Evolutionary conservation across 257 asterid genomes (phyloP).

Genomic region (Mentha longifolia): DNA sequence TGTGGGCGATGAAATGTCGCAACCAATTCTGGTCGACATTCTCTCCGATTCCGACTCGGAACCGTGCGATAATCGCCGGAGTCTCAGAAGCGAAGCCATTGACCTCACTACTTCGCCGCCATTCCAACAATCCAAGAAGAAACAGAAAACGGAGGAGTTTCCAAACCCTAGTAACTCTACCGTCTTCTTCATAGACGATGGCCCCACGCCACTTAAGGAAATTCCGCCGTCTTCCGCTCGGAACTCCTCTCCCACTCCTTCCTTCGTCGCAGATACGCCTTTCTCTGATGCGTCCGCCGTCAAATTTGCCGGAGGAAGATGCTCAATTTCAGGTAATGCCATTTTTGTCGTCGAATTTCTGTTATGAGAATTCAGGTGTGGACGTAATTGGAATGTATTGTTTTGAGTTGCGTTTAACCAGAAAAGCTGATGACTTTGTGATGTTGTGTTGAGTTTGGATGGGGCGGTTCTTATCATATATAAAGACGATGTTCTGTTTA

Average conservation of each 20-base stretch:
- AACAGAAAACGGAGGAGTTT: conserved; percentile 47
- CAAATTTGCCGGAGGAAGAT: conserved; percentile 42
- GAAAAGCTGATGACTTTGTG: no score
- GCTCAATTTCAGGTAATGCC: conserved; percentile 41
- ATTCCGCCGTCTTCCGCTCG: conserved; percentile 24
- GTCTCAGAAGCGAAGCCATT: conserved; percentile 38
- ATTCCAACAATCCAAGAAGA: conserved; percentile 56
- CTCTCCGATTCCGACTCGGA: conserved; percentile 66
- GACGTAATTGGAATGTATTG: not conserved
- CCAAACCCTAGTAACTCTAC: conserved; percentile 52
- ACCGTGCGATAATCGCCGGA: conserved; percentile 38
- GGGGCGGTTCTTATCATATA: not conserved
- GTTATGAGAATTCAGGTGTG: not conserved
- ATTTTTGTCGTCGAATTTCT: not conserved
- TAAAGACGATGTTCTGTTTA: not conserved
- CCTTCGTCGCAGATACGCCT: conserved; percentile 67
- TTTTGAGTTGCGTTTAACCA: not conserved
- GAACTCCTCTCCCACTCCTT: conserved; percentile 36
- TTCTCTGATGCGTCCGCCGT: conserved; percentile 49
- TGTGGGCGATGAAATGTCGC: conserved; percentile 56
- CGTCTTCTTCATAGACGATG: conserved; percentile 74
- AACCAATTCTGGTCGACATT: conserved; percentile 65
- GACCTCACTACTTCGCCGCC: conserved; percentile 75
- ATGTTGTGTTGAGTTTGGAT: not conserved
- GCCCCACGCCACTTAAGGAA: conserved; percentile 51